Evolutionary conservation across 257 asterid genomes (phyloP).

Genomic region (Plectranthus barbatus): DNA sequence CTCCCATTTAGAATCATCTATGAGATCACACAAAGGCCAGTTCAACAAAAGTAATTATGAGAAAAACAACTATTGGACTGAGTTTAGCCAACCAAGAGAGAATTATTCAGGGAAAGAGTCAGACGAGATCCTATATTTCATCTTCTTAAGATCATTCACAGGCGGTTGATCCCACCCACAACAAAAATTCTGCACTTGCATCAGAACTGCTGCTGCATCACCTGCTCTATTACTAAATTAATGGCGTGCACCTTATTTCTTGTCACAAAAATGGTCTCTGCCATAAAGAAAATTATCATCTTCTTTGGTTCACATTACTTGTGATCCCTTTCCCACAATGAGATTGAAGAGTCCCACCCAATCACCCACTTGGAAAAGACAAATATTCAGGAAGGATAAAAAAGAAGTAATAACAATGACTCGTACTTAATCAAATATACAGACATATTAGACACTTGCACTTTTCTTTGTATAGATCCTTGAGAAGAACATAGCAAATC

Average conservation of each 20-base stretch:
- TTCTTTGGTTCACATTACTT: background rate
- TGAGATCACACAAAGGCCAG: background rate
- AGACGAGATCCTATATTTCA: background rate
- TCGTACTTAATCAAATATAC: background rate
- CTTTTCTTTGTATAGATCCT: background rate
- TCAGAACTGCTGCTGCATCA: background rate
- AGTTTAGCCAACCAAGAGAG: background rate
- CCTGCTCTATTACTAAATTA: background rate
- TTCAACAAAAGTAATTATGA: background rate
- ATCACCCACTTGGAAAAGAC: background rate
- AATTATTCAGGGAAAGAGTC: background rate
- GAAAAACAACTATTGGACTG: background rate
- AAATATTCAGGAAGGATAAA: background rate
- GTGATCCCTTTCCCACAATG: background rate
- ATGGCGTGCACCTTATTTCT: background rate
- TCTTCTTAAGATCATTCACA: background rate
- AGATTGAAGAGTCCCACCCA: background rate
- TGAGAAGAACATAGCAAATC: background rate
- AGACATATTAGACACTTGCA: background rate
- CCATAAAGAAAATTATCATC: background rate
- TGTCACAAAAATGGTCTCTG: background rate
- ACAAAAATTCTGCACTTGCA: background rate
- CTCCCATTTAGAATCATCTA: background rate
- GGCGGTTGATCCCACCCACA: background rate
- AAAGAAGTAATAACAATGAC: background rate